Evolutionary conservation across 805 yeast genomes (phyloP), one percentile per base, ranked within the genome.

Genomic region (Kazachstania africana): DNA sequence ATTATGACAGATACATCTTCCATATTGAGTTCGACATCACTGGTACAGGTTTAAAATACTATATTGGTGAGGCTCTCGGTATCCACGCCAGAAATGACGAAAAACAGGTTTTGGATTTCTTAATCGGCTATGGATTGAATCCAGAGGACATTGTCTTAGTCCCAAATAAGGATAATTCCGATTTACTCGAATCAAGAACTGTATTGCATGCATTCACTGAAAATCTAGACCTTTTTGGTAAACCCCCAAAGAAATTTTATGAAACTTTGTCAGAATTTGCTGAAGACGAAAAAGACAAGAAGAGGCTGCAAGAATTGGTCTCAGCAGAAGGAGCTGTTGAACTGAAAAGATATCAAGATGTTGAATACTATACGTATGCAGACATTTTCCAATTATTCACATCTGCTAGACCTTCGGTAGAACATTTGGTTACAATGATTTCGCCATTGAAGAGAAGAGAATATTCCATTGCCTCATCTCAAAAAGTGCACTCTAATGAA

Each of bases 401-500:
- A 44, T 75, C 87, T 36, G 94, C 88, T 16, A 75, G 77, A 56
- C 96, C 96, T 16, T 47, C 73, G 4, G 63, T 79, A 35, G 67
- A 65, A 35, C 84, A 81, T 16, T 68, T 88, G 45, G 72, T 78
- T 22, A 69, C 69, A 45, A 59, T 88, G 36, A 70, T 88, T 42
- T 74, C 94, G 15, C 87, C 94, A 12, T 69, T 87, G 53, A 88
- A 88, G 68, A 79, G 97, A 66, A 81, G 97, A 66, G 97, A 88
- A 61, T 88, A 88, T 58, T 88, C 96, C 10, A 88, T 88, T 59
- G 96, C 97, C 3, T 87, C 96, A 1, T 87, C 96, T 18, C 97
- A 88, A 61, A 82, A 72, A 56, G 65, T 82, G 49, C 96, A 88
- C 60, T 84, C 88, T 34, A 82, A 81, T 54, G 88, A 85, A 24